Evolutionary conservation across 2,329 filamentous ascomycete species (phyloP).

Genomic region (Penicillium expansum): DNA sequence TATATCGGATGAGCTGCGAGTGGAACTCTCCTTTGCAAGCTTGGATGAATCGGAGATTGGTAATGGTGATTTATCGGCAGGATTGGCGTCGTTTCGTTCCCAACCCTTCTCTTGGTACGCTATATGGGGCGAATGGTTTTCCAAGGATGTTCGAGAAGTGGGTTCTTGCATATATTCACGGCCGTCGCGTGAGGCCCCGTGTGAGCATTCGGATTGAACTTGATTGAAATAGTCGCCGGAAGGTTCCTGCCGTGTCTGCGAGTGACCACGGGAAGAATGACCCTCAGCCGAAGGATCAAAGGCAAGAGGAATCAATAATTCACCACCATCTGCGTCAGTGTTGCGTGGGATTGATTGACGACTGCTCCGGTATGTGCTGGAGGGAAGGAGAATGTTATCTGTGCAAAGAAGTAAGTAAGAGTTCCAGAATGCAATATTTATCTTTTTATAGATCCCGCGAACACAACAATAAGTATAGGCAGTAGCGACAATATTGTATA

Average conservation of each 20-base stretch:
- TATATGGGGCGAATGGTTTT: slow-evolving; percentile 74
- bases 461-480: neutral
- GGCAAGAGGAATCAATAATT: slow-evolving; percentile 73
- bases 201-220: slow-evolving; percentile 24
- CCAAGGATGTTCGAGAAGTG: slow-evolving; percentile 38
- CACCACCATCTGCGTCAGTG: slow-evolving; percentile 57
- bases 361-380: slow-evolving; percentile 74
- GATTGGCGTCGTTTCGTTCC: slow-evolving; percentile 53
- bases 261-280: slow-evolving; percentile 52
- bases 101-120: slow-evolving; percentile 83
- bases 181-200: slow-evolving; percentile 26
- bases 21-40: slow-evolving; percentile 52
- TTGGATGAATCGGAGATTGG: slow-evolving; percentile 62
- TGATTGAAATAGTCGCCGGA: slow-evolving; percentile 58
- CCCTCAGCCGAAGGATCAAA: slow-evolving; percentile 63
- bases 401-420: slow-evolving; percentile 2
- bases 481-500: neutral
- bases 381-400: slow-evolving; percentile 68
- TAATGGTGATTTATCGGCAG: slow-evolving; percentile 11
- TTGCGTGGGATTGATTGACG: slow-evolving; percentile 66
- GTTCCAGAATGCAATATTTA: neutral
- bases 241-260: slow-evolving; percentile 37
- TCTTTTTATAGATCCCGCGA: neutral
- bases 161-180: slow-evolving; percentile 18
- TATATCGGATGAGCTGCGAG: slow-evolving; percentile 44